Evolutionary conservation across 495 filamentous ascomycete species (phyloP), one percentile per base, ranked within the genome.

Genomic region (Hypoxylon lienhwacheense): DNA sequence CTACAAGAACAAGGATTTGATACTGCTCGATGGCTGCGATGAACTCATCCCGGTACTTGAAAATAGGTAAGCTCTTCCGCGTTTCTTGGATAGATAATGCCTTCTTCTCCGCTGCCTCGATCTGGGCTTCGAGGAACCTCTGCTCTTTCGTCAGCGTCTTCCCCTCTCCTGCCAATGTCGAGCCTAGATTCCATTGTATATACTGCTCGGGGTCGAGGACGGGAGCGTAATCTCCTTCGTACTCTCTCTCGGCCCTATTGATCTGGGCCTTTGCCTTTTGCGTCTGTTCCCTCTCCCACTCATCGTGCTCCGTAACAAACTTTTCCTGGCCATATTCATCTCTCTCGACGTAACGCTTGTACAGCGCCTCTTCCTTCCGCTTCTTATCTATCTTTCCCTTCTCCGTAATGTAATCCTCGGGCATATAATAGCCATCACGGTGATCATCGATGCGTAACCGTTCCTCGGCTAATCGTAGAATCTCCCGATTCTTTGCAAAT

Each of bases 231-330:
- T 96, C 84, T 5, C 87, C 90, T 59, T 89, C 85, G 40, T 92
- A 85, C n/a, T 85, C 81, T 15, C 88, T 79, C 65, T 92, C 88
- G 0, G 71, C 66, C 46, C 83, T 78, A 44, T 83, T 77, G 52
- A 96, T 89, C 66, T 97, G 92, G 4, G 90, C 85, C 61, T 91
- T 90, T 1, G 90, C 93, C 69, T 95, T 95, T 56, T 86, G 81
- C 4, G 86, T 85, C 68, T 97, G 93, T 68, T 97, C 91, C 35
- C 84, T 69, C 69, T 98, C 93, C 91, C 91, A 97, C 67, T 96
- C 90, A 49, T 97, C 89, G 57, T 95, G 89, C 67, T 98, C 93
- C 0, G 93, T 96, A 40, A 97, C 78, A 61, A 88, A 95, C 57
- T 85, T 83, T 68, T 97, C 93, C 61, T 92, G 84, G 19, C 91